Evolutionary conservation across 192 early-diverging fungal species (phyloP), one percentile per base, ranked within the genome.

Genomic region (Umbelopsis sp.): DNA sequence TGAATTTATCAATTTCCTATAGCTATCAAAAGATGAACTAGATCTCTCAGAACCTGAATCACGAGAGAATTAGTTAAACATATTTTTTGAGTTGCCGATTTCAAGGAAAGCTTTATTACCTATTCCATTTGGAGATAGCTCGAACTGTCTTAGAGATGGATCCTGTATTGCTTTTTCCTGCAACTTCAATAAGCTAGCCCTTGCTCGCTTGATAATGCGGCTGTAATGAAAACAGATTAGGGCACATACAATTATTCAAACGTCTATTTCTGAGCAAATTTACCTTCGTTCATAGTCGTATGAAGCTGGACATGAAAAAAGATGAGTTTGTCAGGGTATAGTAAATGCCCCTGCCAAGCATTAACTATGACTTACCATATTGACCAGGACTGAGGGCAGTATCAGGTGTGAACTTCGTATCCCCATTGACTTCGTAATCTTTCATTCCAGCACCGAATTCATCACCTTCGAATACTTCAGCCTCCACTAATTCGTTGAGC

Each of bases 371-470:
- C 16, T 22, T 45, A 70, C 45, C 45, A 62, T 62, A 62, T 29
- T 20, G 52, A 20, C 68, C 32, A 32, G 45, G 45, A 50, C 68
- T 49, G 11, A 50, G 47, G 20, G 47, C 47, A 44, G 47, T 32
- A 24, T 44, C 32, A 29, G 47, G 31, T 22, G 31, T 53, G 31
- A 32, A 38, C 68, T 53, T 50, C 20, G 1, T 17, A 70, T 22
- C 24, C 5, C 68, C 68, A 36, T 53, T 53, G 11, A 53, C 68
- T 36, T 70, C 49, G n/a, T 34, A 44, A 14, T 53, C 68, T 31
- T 50, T 70, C 68, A 70, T 70, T 38, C 68, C 68, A 17, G 52
- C 52, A 17, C 68, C 68, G 25, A 70, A 70, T 32, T 70, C 68
- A 20, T 70, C 68, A 20, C 68, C 47, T 24, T 70, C 68, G 22